Conservation (phyloP, 306 rosid genomes). For the Vicia faba region DNA sequence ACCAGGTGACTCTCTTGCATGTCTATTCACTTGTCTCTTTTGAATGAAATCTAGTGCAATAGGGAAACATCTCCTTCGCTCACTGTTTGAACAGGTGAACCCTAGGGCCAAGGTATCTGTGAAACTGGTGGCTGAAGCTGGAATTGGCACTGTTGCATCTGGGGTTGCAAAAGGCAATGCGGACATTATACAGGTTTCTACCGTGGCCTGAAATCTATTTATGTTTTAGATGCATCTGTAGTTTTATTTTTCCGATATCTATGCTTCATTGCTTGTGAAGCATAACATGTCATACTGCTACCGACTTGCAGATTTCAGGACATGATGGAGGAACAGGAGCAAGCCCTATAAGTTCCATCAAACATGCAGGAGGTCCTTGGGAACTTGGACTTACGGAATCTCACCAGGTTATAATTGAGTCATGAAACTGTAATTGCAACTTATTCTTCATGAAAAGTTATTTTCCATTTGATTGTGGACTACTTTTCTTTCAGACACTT, state of each 20-base stretch:
- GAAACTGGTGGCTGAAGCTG: constrained; percentile 97
- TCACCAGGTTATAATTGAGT: constrained; percentile 75
- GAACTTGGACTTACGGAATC: constrained; percentile 97
- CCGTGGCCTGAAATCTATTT: constrained; percentile 31
- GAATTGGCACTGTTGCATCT: constrained; percentile 99
- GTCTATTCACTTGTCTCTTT: constrained; percentile 29
- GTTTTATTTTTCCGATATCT: constrained; percentile 20
- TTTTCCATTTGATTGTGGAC: constrained; percentile 35
- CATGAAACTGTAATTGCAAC: constrained; percentile 27
- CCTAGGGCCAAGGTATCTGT: constrained; percentile 97
- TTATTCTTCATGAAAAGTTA: constrained; percentile 26
- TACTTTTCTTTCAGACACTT: constrained; percentile 66
- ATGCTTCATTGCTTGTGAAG: constrained; percentile 27
- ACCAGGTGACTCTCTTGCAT: constrained; percentile 72
- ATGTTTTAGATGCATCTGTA: constrained; percentile 10
- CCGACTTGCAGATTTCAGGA: constrained; percentile 75
- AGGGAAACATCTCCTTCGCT: constrained; percentile 32
- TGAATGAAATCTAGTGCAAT: constrained; percentile 31
- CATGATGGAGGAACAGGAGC: constrained; percentile 99
- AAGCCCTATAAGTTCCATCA: constrained; percentile 97
- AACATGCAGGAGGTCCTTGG: constrained; percentile 99
- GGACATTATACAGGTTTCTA: constrained; percentile 85
- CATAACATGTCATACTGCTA: constrained; percentile 10
- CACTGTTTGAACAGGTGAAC: constrained; percentile 71
- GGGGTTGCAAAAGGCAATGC: constrained; percentile 99